Percentiles rank a stretch among this genome's conserved stretches.
phyloP scores from a whole-genome alignment of 2,329 filamentous ascomycete species.

The Colletotrichum sp. region DNA sequence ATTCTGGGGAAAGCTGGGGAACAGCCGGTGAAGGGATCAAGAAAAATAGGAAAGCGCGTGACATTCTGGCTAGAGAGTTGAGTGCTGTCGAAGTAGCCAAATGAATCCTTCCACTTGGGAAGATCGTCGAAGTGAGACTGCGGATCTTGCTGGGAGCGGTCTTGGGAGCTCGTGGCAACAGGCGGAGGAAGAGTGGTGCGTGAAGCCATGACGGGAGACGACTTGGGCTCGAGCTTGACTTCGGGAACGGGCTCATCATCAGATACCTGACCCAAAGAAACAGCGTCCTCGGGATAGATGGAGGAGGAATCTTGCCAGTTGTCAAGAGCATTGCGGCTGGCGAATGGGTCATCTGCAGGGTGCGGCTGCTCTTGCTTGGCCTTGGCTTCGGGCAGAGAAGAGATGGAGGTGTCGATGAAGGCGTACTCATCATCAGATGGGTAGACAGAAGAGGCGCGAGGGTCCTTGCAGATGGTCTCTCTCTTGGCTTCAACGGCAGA shows the following conservation, averaged over 20 bases:
- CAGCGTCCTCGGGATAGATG: slow-evolving; percentile 13
- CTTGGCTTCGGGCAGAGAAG: neutral
- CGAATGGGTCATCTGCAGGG: neutral
- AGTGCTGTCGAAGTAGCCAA: neutral
- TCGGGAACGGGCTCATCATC: neutral
- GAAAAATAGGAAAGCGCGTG: neutral
- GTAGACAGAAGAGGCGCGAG: neutral
- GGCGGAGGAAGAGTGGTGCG: neutral
- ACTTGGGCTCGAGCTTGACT: neutral
- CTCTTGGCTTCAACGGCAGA: neutral
- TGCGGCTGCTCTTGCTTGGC: neutral
- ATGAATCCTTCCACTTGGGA: neutral
- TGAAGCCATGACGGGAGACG: neutral
- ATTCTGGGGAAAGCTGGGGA: neutral
- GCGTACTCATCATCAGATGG: neutral
- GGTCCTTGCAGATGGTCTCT: neutral
- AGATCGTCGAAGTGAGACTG: slow-evolving; percentile 14
- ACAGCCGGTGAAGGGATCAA: neutral
- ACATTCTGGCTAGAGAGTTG: neutral
- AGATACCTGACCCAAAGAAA: neutral
- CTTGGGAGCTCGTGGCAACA: neutral
- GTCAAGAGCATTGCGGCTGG: neutral
- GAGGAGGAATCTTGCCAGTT: slow-evolving; percentile 5
- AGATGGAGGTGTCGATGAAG: neutral
- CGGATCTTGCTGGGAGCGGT: neutral